Base-by-base conservation (phyloP, 148 eudicot genomes). In the Fagopyrum esculentum region DNA sequence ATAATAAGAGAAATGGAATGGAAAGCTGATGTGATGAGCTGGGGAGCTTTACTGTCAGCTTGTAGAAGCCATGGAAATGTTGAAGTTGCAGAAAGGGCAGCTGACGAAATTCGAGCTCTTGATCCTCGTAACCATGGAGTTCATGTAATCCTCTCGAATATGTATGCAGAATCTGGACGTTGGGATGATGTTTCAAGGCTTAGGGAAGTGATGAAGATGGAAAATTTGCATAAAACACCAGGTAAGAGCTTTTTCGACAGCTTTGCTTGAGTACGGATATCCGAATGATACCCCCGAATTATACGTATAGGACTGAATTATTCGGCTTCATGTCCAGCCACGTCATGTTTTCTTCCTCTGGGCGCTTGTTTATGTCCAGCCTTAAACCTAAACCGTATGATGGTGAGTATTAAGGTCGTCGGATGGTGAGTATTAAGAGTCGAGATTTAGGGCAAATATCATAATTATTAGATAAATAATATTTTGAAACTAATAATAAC, bases 121-220 rank as follows among this genome's bases (percentile, higher is more conserved):
- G 96, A 93, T 77, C 88, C 93, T 66, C 73, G 78, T 16, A 90
- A 89, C 81, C 98, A 93, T 13, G 96, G 90, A 51, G 96, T 90
- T 79, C 83, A 84, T 84, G 89, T 93, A 57, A 81, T 93, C 74
- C 82, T 93, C 80, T 93, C 98, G 0, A 90, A 93, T 77, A 87
- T 90, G 87, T 87, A 93, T 80, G 96, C 96, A 35, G 93, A 93
- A 82, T 89, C 84, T 69, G 93, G 86, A 17, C 85, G 86, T 70
- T 93, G 98, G 98, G 87, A 86, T 61, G 89, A 90, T 78, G 98
- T 93, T 50, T 75, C 50, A 60, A 82, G 87, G 81, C 78, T 86
- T 64, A 83, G 98, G 68, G 80, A 86, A 79, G 78, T 71, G 74
- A 89, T 89, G 92, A 89, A 83, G 82, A 81, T 79, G 50, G 94